These are phyloP conservation scores for Malbranchea cinnamomea DNA, from an alignment of 2,329 filamentous ascomycete genomes.

Conservation along the genomic window DNA sequence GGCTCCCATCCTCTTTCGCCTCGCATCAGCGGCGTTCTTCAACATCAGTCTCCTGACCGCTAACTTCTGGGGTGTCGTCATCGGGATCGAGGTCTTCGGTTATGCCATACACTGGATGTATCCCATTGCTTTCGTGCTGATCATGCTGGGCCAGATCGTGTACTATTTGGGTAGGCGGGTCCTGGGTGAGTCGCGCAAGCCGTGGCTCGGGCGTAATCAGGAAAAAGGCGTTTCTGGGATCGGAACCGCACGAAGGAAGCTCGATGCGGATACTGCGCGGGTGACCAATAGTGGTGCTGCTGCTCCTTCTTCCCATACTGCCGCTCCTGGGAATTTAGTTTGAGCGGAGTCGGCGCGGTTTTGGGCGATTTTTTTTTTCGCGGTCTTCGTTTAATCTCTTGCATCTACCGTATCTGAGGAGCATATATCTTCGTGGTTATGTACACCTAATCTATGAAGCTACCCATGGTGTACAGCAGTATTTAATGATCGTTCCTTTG, in stretches of 20 bases:
- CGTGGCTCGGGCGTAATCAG: constrained; percentile 83
- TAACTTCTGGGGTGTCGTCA: constrained; percentile 94
- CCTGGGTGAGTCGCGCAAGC: constrained; percentile 80
- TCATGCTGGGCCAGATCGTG: constrained; percentile 68
- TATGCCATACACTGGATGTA: constrained; percentile 76
- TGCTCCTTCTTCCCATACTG: no score
- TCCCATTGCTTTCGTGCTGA: constrained; percentile 86
- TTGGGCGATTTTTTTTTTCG: no score
- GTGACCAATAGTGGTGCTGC: no score
- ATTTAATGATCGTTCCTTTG: no score
- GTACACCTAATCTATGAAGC: no score
- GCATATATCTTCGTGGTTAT: no score
- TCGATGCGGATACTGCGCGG: constrained; percentile 21
- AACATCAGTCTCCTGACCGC: constrained; percentile 87
- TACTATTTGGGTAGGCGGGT: constrained; percentile 78
- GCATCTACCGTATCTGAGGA: no score
- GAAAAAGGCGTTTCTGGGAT: constrained; percentile 64
- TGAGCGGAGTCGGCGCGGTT: no score
- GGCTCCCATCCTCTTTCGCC: constrained; percentile 74
- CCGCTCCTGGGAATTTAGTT: no score
- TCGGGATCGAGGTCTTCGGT: constrained; percentile 76
- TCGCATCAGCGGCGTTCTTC: constrained; percentile 86
- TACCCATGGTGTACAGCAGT: no score
- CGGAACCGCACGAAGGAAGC: constrained; percentile 71
- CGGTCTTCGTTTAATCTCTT: no score